Evolutionary conservation across 805 yeast species (phyloP), one percentile per base, ranked within the genome.

Genomic region (Sungouiella thailandica): DNA sequence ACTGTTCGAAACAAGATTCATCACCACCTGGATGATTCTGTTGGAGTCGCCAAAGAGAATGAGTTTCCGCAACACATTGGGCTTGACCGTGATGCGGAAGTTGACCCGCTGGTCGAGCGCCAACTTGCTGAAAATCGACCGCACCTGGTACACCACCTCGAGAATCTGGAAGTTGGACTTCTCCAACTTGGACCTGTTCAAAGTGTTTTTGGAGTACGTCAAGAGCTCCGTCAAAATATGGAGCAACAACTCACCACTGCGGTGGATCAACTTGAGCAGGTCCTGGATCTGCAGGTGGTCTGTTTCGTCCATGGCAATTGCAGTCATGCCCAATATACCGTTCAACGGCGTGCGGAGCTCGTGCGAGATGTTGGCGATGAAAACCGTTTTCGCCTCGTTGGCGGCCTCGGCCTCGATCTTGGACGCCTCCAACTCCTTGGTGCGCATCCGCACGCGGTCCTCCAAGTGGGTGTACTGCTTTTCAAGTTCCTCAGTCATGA

Each of bases 261-360:
- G 74, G 59, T 84, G 86, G 34, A 90, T 89, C 34, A 90, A 72
- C 42, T 83, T 83, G 47, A 89, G 62, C 12, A 89, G 80, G 31
- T 80, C 80, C 48, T 83, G 82, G 10, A 88, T 78, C 44, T 79
- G 77, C 10, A 66, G 58, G 4, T 70, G 68, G 45, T 85, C 90
- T 18, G 68, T 68, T 54, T 93, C 97, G 14, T 84, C 93, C 84
- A 88, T 78, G 5, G 96, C 89, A 36, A 90, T 83, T 2, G 95
- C 83, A 0, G 97, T 85, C 89, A 90, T 85, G 43, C 97, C 97
- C 35, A 93, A 64, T 26, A 93, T 93, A 54, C 98, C 98, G 57
- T 93, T 93, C 41, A 93, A 66, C 2, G 98, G 98, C 0, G 97
- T 93, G 47, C 97, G 75, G 52, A 93, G 68, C 62, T 93, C 98